Evolutionary conservation across 2,329 filamentous ascomycete genomes (phyloP), one percentile per base, ranked within the genome.

Genomic region (Sporothrix brasiliensis): DNA sequence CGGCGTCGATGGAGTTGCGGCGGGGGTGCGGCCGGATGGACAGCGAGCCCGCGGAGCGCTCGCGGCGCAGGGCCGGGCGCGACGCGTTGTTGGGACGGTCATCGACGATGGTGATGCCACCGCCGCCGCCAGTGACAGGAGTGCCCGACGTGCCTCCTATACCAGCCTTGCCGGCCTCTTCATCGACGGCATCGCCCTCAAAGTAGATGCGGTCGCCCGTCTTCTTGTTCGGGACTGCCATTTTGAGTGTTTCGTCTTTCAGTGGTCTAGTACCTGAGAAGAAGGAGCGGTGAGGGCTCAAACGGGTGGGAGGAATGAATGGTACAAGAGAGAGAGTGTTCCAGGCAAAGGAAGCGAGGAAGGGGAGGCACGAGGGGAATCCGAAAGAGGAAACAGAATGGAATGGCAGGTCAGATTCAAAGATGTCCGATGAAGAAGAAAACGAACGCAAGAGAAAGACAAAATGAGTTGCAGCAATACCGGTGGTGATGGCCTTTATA

Each of bases 1-100:
- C 75, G 4, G 80, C 81, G 69, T 84, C 81, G 41, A 83, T 79
- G 66, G 76, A 74, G 65, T 78, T 77, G 53, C 78, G 68, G 39
- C 71, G 69, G 4, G 72, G 69, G 19, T 69, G 71, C 19, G 71
- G 71, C 2, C 72, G 72, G 50, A 73, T 73, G 3, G 72, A 73
- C 47, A 73, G 10, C 6, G 72, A 73, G 14, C 71, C 72, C 47
- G 58, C 67, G 4, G 72, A 73, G 27, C 49, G 66, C 16, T 54
- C 47, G n/a, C 66, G 72, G 7, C 39, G 49, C 58, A 73, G 60
- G 19, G 19, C 65, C 16, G 69, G 71, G 4, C 65, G 56, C 2
- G 53, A 16, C 14, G 21, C 13, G 53, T 60, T 60, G 56, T 24
- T 60, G 58, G 16, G 21, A n/a, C 61, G 61, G 44, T 34, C 61